Conservation (phyloP, 306 rosid species). For the Chamaecrista fasciculata region DNA sequence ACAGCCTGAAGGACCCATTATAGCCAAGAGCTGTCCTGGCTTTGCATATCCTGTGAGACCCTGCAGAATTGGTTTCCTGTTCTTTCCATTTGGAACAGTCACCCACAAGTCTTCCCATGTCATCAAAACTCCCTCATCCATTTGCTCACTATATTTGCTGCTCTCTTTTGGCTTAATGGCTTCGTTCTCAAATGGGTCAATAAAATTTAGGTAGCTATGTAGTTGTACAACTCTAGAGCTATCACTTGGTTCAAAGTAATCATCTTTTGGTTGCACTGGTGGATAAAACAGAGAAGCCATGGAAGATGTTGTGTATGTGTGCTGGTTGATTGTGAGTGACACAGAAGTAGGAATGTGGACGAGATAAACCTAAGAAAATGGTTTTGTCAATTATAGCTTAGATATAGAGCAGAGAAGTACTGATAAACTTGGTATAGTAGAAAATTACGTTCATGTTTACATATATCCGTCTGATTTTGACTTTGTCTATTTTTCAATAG, state of each 20-base stretch:
- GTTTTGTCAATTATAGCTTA: too few species aligned
- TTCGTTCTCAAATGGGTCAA: conserved; percentile 6
- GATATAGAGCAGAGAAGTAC: too few species aligned
- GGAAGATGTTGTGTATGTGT: background rate
- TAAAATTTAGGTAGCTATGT: background rate
- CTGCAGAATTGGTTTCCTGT: conserved; percentile 45
- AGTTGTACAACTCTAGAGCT: conserved; percentile 5
- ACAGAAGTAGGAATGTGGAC: too few species aligned
- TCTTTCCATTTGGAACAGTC: conserved; percentile 38
- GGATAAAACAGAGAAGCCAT: conserved; percentile 5
- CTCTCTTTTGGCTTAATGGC: background rate
- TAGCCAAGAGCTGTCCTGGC: conserved; percentile 62
- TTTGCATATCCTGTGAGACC: conserved; percentile 51
- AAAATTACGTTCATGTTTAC: too few species aligned
- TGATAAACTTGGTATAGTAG: too few species aligned
- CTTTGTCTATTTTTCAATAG: too few species aligned
- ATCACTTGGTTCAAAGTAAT: background rate
- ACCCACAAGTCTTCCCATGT: conserved; percentile 63
- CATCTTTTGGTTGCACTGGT: background rate
- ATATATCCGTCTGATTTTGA: too few species aligned
- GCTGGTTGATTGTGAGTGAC: background rate
- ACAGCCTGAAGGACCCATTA: conserved; percentile 83
- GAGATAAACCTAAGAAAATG: too few species aligned
- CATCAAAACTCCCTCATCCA: conserved; percentile 32
- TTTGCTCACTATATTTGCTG: background rate